phyloP scores from a whole-genome alignment of 2,329 filamentous ascomycete genomes.

The Cercospora berteroae region DNA sequence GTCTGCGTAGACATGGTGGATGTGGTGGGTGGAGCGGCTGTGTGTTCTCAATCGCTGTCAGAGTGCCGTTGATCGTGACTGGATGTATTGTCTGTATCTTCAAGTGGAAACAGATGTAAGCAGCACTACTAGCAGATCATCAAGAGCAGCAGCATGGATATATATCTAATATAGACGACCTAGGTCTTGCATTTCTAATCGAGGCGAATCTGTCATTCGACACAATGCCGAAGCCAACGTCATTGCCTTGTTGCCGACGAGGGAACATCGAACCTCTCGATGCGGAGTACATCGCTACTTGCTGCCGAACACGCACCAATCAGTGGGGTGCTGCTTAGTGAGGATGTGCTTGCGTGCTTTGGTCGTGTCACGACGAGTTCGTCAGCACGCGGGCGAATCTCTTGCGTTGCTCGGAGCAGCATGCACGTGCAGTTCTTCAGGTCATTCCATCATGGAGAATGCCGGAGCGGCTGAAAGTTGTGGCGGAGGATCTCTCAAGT shows the following conservation, averaged over 20 bases:
- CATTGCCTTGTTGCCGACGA: slow-evolving; percentile 15
- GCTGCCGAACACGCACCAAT: slow-evolving; percentile 13
- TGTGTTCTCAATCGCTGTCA: not conserved
- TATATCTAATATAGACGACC: not conserved
- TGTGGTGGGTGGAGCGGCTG: not conserved
- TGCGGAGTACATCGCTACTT: slow-evolving; percentile 3
- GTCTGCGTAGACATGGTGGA: slow-evolving; percentile 27
- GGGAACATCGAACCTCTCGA: not conserved
- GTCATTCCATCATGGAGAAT: not conserved
- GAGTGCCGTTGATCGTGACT: not conserved
- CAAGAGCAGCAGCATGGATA: not conserved
- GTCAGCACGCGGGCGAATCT: not conserved
- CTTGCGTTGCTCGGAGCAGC: not conserved
- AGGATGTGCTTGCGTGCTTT: slow-evolving; percentile 14
- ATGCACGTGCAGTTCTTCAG: not conserved
- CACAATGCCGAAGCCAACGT: slow-evolving; percentile 10
- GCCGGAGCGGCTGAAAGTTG: not conserved
- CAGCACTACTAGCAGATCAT: not conserved
- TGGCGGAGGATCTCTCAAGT: not conserved
- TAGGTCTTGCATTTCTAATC: slow-evolving; percentile 17
- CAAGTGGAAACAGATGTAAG: not conserved
- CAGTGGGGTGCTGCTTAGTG: slow-evolving; percentile 13
- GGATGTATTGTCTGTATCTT: not conserved
- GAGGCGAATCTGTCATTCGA: slow-evolving; percentile 8
- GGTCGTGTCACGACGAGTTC: not conserved